Percentiles rank a stretch among this genome's conserved stretches.
Evolutionary conservation across 148 eudicot species (phyloP).

Genomic region (Chenopodium quinoa): DNA sequence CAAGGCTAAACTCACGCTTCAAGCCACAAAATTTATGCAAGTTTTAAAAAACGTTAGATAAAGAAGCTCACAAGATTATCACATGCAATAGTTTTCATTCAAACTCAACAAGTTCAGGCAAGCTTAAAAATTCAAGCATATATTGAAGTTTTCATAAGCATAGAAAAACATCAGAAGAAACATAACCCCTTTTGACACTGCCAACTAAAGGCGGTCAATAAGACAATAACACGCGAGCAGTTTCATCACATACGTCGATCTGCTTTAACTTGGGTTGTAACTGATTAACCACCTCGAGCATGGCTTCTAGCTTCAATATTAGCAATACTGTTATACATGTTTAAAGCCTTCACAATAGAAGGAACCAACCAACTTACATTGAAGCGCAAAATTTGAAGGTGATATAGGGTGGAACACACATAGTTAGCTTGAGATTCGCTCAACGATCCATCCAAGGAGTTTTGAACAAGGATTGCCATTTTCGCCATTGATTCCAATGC

Average conservation of each 20-base stretch:
- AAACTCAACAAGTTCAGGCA: no score
- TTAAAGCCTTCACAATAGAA: slow-evolving; percentile 3
- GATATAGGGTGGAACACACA: background rate
- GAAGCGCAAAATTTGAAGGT: background rate
- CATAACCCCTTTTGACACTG: background rate
- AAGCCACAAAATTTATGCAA: no score
- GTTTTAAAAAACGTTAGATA: no score
- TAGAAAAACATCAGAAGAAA: background rate
- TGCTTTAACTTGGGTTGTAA: background rate
- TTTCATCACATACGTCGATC: no score
- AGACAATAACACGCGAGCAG: no score
- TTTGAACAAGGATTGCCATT: background rate
- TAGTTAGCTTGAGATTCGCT: background rate
- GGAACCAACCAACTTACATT: slow-evolving; percentile 24
- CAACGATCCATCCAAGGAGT: background rate
- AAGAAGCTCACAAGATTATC: no score
- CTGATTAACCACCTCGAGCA: no score
- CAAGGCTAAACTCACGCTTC: no score
- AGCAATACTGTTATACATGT: background rate
- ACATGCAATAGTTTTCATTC: no score
- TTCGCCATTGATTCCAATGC: background rate
- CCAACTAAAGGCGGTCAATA: background rate
- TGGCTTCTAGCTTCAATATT: no score
- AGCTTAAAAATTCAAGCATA: no score
- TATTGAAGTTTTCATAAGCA: no score